These are phyloP conservation scores for Pseudogymnoascus sp. DNA, from an alignment of 2,329 filamentous ascomycete genomes.

Conservation along the genomic window DNA sequence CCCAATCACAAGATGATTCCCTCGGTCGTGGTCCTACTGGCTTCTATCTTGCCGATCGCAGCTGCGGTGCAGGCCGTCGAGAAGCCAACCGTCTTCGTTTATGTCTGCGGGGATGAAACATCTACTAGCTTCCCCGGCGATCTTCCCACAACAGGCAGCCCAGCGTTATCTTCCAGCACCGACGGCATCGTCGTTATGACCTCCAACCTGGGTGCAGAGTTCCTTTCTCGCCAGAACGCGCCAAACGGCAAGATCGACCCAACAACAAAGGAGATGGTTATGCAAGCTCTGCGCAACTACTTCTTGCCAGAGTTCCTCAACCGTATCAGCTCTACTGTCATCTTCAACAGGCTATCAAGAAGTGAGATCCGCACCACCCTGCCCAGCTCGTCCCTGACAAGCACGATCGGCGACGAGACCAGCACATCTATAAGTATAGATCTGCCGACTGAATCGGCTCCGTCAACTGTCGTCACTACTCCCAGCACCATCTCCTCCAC, in stretches of 20 bases:
- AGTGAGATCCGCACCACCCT: conserved; percentile 64
- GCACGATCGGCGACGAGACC: not conserved
- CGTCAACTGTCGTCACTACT: conserved; percentile 12
- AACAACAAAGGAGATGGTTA: conserved; percentile 80
- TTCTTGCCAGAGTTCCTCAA: conserved; percentile 99
- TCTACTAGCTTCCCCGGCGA: not conserved
- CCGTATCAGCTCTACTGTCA: conserved; percentile 90
- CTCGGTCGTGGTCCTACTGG: not conserved
- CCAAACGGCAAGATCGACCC: conserved; percentile 80
- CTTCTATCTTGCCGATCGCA: not conserved
- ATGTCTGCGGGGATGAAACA: conserved; percentile 8
- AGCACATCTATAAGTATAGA: conserved; percentile 8
- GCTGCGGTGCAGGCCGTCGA: not conserved
- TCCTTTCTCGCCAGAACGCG: conserved; percentile 67
- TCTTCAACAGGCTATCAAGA: conserved; percentile 93
- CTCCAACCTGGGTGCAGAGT: conserved; percentile 92
- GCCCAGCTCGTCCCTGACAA: not conserved
- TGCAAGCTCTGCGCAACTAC: conserved; percentile 84
- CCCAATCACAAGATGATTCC: conserved; percentile 6
- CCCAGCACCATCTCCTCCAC: conserved; percentile 14
- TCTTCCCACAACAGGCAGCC: not conserved
- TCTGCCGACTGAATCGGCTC: not conserved
- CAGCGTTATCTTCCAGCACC: not conserved
- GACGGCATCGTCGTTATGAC: conserved; percentile 87
- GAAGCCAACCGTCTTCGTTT: conserved; percentile 4